Evolutionary conservation across 2,329 filamentous ascomycete genomes (phyloP), one percentile per base, ranked within the genome.

Genomic region (Sclerotinia sclerotiorum): DNA sequence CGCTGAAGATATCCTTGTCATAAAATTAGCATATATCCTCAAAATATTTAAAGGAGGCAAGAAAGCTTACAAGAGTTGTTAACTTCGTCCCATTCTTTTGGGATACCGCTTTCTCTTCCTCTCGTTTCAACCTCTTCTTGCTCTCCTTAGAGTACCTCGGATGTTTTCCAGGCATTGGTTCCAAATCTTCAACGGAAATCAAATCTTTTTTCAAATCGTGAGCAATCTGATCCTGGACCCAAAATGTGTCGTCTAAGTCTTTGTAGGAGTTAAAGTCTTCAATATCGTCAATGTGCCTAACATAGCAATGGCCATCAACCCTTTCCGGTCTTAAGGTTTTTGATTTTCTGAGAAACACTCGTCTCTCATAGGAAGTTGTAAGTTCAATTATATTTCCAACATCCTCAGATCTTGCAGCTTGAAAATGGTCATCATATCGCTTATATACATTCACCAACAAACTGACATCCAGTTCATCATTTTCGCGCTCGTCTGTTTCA

Each of bases 241-340:
- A 75, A 21, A 74, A 75, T 11, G 51, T 69, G 24, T 74, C 69
- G 5, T 68, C 17, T 5, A 69, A 19, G 27, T 72, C 70, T 48
- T 73, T 74, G 42, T 68, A 73, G 13, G 21, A 27, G 5, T 71
- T 39, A 1, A 75, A 35, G 56, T 75, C 64, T 1, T 66, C 58
- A 19, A 74, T 70, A 11, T 72, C 48, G 5, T 67, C 39, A 5
- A 51, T 29, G 35, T 71, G 73, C 42, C 35, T 55, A 3, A 74
- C 69, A 15, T 57, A 56, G 42, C 73, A 74, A 46, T 70, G 71
- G 0, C 72, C 73, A 46, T 73, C 70, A 2, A 74, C 27, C 2
- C 35, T 19, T 10, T 10, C 27, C 8, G 44, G 35, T 5, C 48
- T 49, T 1, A 68, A 55, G 1, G 15, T 32, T 13, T 65, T 57